Base-by-base conservation (phyloP, 106 monocot species). In the Allium sativum region DNA sequence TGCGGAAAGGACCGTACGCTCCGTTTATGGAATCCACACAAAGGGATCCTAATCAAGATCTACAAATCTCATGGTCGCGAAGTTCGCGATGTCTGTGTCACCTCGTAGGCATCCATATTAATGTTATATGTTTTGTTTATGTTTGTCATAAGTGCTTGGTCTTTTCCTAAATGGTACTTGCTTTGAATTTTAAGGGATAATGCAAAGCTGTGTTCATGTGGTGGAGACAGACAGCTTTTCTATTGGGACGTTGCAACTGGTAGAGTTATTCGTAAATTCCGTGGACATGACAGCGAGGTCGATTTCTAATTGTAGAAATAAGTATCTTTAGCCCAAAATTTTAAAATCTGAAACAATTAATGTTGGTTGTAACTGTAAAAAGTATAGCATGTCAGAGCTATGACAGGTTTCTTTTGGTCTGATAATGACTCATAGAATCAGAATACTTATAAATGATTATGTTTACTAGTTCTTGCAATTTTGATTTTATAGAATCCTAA, bases 1-100 rank as follows among this genome's bases (percentile, higher is more conserved):
- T 99, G 98, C 68, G 98, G 98, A 64, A 92, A 92, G 74, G 98
- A 99, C 70, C 85, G 92, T n/a, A 98, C 87, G 1, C 79, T 99
- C 68, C 92, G 85, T 52, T 83, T 92, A 44, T 99, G 98, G 92
- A 99, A 99, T 68, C 98, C 92, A 18, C 88, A 99, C 70, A 82
- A 85, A 9, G 88, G 88, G 13, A 88, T 88, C 78, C 88, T 74
- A 74, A 79, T 92, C 85, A 99, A 92, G 80, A 88, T 88, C 71
- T 98, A 92, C 82, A 85, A 80, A 18, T 82, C 96, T 65, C 91
- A 98, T 64, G 91, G 84, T 67, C 90, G 96, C 50, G 92, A 99
- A 61, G 92, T 99, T 65, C 85, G 98, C 58, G 98, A 99, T 61
- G 98, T 88, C 51, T 80, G 83, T 64, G 88, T 81, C 61, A 81